Base-by-base conservation (phyloP, 2,329 filamentous ascomycete species). In the Chaetomium olivaceum region DNA sequence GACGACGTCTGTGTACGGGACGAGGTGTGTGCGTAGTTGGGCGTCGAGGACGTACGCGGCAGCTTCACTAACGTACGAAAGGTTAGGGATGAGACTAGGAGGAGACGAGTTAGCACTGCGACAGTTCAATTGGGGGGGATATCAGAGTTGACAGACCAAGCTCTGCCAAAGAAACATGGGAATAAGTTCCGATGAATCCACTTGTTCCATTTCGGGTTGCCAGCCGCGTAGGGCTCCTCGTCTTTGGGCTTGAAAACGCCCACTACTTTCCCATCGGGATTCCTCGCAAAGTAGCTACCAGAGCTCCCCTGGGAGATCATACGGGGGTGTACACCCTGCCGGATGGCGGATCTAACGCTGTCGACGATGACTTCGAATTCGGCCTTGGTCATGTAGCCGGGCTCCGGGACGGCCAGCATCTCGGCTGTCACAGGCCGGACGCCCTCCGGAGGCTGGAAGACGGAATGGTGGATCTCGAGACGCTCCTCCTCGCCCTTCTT, bases 171-270 rank as follows among this genome's bases (percentile, higher is more conserved):
- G 78, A 92, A 97, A 80, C 96, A 99, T 9, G 95, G 95, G 72
- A 99, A 98, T 70, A 99, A 77, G 76, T 99, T 99, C 69, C 95
- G 86, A 77, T 99, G 95, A 80, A 99, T 93, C 95, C 95, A 99
- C 79, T 99, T 99, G 72, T 96, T 98, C 94, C 94, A 98, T 77
- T 99, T 99, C 6, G 95, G 95, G 75, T 99, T 99, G 71, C 92
- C 91, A 36, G 92, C 95, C 1, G 95, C 95, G 75, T 97, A 99
- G 0, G 95, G 95, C 77, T 99, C 96, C 80, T 99, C 95, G 73
- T 99, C 95, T 79, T 99, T 99, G 51, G 95, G 95, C 77, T 99
- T 99, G 81, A 99, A 99, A 4, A 99, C 95, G 43, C 93, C 95
- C 4, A 99, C 92, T 19, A 97, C 92, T 80, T 96, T 97, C 60